phyloP scores from a whole-genome alignment of 371 early-diverging fungal genomes.

The Circinella umbellata region DNA sequence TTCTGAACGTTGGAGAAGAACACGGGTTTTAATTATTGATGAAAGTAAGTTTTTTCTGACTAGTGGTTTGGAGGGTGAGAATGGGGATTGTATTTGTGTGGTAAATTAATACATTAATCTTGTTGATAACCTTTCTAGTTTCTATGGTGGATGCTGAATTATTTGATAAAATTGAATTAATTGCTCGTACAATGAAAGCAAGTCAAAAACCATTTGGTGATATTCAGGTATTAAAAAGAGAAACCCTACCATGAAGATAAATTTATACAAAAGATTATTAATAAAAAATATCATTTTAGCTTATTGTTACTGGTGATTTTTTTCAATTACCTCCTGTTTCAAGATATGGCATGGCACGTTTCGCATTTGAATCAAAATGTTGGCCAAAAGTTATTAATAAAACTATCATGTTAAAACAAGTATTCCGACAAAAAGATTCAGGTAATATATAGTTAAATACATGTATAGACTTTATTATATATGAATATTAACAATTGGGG shows the following conservation, averaged over 20 bases:
- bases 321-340: slow-evolving; percentile 91
- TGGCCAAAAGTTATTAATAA: slow-evolving; percentile 65
- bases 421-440: slow-evolving; percentile 62
- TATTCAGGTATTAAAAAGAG: slow-evolving; percentile 63
- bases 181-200: slow-evolving; percentile 66
- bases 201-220: slow-evolving; percentile 81
- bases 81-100: no score
- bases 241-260: no score
- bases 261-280: background rate
- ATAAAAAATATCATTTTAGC: slow-evolving; percentile 30
- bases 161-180: slow-evolving; percentile 80
- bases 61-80: background rate
- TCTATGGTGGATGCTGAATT: slow-evolving; percentile 87
- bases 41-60: slow-evolving; percentile 64
- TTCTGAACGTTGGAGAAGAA: slow-evolving; percentile 60
- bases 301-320: slow-evolving; percentile 89
- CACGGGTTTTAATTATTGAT: slow-evolving; percentile 83
- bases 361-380: slow-evolving; percentile 77
- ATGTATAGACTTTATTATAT: background rate
- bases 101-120: no score
- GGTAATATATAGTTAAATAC: slow-evolving; percentile 16
- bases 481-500: background rate
- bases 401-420: slow-evolving; percentile 53
- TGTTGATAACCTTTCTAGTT: slow-evolving; percentile 44
- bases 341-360: slow-evolving; percentile 35